Conservation (phyloP, 202 grass and related monocot genomes). For the Brachypodium distachyon region DNA sequence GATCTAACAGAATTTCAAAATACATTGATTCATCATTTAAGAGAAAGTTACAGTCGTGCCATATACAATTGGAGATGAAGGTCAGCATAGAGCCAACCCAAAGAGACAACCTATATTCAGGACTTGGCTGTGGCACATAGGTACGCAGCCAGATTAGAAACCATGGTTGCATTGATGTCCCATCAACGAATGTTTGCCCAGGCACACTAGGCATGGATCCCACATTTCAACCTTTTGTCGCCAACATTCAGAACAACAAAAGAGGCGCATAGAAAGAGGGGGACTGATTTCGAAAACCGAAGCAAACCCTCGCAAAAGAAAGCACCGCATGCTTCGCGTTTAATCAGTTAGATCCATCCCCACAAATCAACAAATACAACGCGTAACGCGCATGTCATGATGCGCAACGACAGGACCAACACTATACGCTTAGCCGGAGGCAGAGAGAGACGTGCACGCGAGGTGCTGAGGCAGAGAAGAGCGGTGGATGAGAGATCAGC, state of each 20-base stretch:
- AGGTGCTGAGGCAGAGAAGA: background rate
- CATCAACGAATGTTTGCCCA: background rate
- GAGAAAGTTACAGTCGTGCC: background rate
- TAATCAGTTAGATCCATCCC: conserved; percentile 32
- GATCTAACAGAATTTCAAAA: background rate
- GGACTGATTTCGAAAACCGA: background rate
- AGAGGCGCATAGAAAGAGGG: background rate
- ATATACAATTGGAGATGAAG: background rate
- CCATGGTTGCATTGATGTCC: background rate
- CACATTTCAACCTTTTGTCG: background rate
- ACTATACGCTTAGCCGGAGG: background rate
- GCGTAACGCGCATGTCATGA: conserved; percentile 4
- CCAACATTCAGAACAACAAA: background rate
- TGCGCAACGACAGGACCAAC: background rate
- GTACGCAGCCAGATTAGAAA: background rate
- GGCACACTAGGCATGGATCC: conserved; percentile 26
- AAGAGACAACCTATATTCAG: background rate
- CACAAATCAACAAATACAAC: background rate
- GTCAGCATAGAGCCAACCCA: background rate
- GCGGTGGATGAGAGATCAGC: background rate
- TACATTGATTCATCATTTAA: background rate
- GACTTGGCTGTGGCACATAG: background rate
- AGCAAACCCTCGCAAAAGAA: background rate
- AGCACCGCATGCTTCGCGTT: background rate
- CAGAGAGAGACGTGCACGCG: background rate